Evolutionary conservation across 2,329 filamentous ascomycete species (phyloP).

Genomic region (Colletotrichum musicola): DNA sequence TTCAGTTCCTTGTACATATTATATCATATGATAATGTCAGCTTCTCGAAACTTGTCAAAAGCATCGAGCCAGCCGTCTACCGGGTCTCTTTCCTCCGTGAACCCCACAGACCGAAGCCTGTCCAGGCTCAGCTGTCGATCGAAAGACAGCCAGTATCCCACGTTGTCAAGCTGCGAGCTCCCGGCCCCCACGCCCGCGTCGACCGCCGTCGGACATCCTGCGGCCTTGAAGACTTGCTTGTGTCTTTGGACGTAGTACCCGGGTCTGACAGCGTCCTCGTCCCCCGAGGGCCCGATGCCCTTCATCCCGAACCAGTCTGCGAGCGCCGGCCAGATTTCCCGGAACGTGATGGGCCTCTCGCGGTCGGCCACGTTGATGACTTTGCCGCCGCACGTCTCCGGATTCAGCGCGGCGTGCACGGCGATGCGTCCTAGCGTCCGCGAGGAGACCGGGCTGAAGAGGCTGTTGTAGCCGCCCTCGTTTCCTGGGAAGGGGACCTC

Average conservation of each 20-base stretch:
- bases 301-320: constrained; percentile 49
- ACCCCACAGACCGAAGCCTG: constrained; percentile 54
- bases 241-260: constrained; percentile 49
- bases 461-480: constrained; percentile 41
- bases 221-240: constrained; percentile 46
- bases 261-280: constrained; percentile 38
- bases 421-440: constrained; percentile 46
- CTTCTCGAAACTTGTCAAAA: constrained; percentile 56
- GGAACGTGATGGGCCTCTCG: constrained; percentile 44
- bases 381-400: constrained; percentile 44
- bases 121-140: constrained; percentile 60
- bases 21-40: constrained; percentile 52
- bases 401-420: constrained; percentile 47
- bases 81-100: constrained; percentile 52
- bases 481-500: constrained; percentile 48
- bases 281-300: constrained; percentile 41
- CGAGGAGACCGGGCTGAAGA: constrained; percentile 50
- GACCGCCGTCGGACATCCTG: constrained; percentile 43
- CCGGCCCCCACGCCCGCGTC: constrained; percentile 52
- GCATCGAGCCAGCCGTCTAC: constrained; percentile 56
- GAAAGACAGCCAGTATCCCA: constrained; percentile 62
- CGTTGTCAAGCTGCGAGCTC: constrained; percentile 53
- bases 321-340: constrained; percentile 48
- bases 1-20: background rate
- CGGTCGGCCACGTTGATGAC: constrained; percentile 51